phyloP scores from a whole-genome alignment of 1,284 basidiomycete genomes.

The Coniophora puteana region DNA sequence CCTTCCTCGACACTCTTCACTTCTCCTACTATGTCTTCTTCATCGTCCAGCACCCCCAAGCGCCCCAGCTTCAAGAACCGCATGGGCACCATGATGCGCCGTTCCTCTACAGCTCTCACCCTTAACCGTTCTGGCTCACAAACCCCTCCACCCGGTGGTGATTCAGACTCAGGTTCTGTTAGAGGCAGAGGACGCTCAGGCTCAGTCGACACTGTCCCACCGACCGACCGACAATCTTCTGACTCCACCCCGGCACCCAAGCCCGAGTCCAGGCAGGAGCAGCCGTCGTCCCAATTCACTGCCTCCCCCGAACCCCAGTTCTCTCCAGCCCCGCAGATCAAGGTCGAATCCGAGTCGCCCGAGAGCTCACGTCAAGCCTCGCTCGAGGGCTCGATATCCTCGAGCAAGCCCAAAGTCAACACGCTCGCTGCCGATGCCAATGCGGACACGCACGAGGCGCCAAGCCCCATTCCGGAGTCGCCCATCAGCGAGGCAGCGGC shows the following conservation, averaged over 20 bases:
- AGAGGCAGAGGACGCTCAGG: too few species aligned
- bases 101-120: slow-evolving; percentile 29
- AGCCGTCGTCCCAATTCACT: neutral
- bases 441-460: slow-evolving; percentile 19
- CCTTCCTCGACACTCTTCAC: neutral
- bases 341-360: too few species aligned
- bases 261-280: slow-evolving; percentile 13
- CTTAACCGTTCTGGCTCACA: slow-evolving; percentile 20
- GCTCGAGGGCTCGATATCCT: slow-evolving; percentile 25
- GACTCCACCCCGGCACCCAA: slow-evolving; percentile 27
- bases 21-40: neutral
- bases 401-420: slow-evolving; percentile 25
- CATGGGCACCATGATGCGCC: slow-evolving; percentile 28
- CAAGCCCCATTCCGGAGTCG: slow-evolving; percentile 54
- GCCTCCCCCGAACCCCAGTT: neutral
- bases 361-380: slow-evolving; percentile 24
- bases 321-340: too few species aligned
- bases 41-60: slow-evolving; percentile 14
- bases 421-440: slow-evolving; percentile 11
- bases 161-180: too few species aligned
- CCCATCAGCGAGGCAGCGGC: slow-evolving; percentile 48
- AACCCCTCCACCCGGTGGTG: slow-evolving; percentile 26
- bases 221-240: too few species aligned
- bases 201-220: too few species aligned
- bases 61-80: slow-evolving; percentile 30